These are phyloP conservation scores for Pythium biforme DNA, from an alignment of 352 stramenopile genomes.

Conservation along the genomic window DNA sequence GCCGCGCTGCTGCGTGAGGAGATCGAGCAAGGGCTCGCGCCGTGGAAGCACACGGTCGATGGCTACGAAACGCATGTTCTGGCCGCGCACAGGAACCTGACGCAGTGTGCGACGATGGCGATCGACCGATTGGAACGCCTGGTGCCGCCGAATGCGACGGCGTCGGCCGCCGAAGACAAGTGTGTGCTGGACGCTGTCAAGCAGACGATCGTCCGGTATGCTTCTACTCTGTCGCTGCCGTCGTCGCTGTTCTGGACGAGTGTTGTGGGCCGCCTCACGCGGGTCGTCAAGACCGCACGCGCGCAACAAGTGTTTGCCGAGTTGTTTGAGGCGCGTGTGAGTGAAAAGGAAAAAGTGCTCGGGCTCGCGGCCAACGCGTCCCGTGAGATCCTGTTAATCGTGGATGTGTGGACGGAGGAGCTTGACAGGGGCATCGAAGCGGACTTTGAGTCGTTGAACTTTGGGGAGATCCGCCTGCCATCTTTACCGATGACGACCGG, in stretches of 20 bases:
- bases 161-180: background rate
- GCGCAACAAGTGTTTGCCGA: background rate
- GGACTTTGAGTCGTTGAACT: background rate
- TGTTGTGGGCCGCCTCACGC: background rate
- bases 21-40: constrained; percentile 1
- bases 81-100: background rate
- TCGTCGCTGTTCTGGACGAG: background rate
- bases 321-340: background rate
- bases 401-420: constrained; percentile 12
- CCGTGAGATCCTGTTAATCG: background rate
- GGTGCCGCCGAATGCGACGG: background rate
- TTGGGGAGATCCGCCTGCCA: background rate
- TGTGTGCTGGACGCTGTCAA: background rate
- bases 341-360: background rate
- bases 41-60: background rate
- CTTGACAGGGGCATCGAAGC: background rate
- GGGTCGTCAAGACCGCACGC: background rate
- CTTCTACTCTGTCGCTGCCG: background rate
- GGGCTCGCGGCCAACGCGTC: constrained; percentile 5
- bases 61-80: background rate
- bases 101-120: background rate
- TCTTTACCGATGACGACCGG: background rate
- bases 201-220: background rate
- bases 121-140: constrained; percentile 1
- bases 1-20: background rate